Base-by-base conservation (phyloP, 257 asterid species). In the Galeopsis tetrahit region DNA sequence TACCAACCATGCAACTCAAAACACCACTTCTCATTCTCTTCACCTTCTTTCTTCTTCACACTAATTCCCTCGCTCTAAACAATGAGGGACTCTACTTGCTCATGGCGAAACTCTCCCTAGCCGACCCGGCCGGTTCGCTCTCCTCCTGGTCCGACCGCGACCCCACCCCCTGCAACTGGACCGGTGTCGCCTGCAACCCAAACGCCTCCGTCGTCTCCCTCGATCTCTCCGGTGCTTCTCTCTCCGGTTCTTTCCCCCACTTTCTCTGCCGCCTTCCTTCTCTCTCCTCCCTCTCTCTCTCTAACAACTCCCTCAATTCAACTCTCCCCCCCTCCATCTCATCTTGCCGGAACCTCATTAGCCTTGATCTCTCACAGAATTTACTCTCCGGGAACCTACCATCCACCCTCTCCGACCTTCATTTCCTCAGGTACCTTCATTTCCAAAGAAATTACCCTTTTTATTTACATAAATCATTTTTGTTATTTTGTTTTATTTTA, bases 151-250 rank as follows among this genome's bases (percentile, higher is more conserved):
- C 84, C 13, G 80, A 57, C 76, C 59, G 73, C 43, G 92, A 81
- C 49, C 62, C 80, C 58, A 82, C 85, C 58, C 98, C 98, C 49
- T 93, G 98, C 76, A 85, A 87, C 82, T 93, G 98, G 98, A 82
- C 92, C 21, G 96, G 97, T 6, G 67, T 93, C 46, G 32, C 79
- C 33, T 93, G 98, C 83, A 67, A 82, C 68, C 2, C 10, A 48
- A 39, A 9, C 17, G 51, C 66, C 36, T 78, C 87, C 14, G 96
- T 93, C 7, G 70, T 77, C 38, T 75, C 89, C 13, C 79, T 93
- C 59, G 34, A 11, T 35, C 87, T 93, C 72, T 0, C 78, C 21
- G 69, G 77, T 3, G 79, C 83, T 3, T 78, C 89, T 48, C 87
- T 93, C 14, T 65, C 81, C 59, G 97, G 95, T 15, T 34, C 87